A percentile compares a stretch with the other conserved stretches of the same genome.
Evolutionary conservation across 2,329 filamentous ascomycete species (phyloP).

Genomic region (Aschersonia sp.): DNA sequence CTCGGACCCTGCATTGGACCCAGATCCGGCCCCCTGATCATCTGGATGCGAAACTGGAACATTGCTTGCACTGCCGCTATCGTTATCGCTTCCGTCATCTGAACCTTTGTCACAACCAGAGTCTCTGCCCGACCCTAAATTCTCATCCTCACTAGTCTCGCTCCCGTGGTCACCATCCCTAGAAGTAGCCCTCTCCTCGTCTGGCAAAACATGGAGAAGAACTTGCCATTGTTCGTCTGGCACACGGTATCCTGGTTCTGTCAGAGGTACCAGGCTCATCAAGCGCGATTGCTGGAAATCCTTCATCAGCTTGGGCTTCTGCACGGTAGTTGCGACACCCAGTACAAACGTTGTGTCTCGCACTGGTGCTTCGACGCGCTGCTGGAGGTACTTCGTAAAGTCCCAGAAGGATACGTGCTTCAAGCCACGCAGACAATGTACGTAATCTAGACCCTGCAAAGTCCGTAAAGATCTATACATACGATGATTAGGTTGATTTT

Average conservation of each 20-base stretch:
- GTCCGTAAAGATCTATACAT: slow-evolving; percentile 20
- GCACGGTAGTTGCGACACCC: slow-evolving; percentile 12
- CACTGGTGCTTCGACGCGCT: slow-evolving; percentile 4
- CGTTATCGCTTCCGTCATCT: no score
- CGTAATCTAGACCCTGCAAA: slow-evolving; percentile 28
- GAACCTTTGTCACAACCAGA: no score
- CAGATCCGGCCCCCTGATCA: no score
- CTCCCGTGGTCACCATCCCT: no score
- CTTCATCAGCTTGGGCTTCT: slow-evolving; percentile 5
- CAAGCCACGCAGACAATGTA: slow-evolving; percentile 29
- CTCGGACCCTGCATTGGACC: no score
- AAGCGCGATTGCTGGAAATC: slow-evolving; percentile 7
- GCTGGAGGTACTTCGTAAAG: slow-evolving; percentile 12
- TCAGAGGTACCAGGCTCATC: slow-evolving; percentile 8
- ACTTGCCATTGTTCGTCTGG: slow-evolving; percentile 4
- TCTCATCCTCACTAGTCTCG: no score
- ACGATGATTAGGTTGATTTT: slow-evolving; percentile 24
- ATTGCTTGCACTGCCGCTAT: no score
- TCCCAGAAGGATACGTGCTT: slow-evolving; percentile 26
- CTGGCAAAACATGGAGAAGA: background rate
- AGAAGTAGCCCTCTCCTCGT: no score
- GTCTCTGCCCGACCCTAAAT: no score
- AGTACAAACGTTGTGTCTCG: slow-evolving; percentile 15
- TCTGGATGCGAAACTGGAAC: no score
- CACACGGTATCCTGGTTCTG: background rate